phyloP scores from a whole-genome alignment of 2,329 filamentous ascomycete genomes.

The Aaosphaeria pasadenensis region DNA sequence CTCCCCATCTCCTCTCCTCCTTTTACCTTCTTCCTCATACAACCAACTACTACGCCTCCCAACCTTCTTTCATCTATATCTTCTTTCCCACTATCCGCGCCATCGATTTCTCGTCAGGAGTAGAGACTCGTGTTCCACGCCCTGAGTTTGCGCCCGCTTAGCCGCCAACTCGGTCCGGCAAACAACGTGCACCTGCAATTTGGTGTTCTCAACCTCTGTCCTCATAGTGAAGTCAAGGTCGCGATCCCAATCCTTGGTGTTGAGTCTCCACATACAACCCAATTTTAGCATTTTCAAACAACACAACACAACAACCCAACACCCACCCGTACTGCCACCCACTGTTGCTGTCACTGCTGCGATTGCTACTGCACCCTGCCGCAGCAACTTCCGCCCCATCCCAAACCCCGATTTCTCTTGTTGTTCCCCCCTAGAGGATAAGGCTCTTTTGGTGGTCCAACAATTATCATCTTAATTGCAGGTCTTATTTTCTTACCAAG shows the following conservation, averaged over 20 bases:
- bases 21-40: slow-evolving; percentile 12
- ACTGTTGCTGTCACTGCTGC: no score
- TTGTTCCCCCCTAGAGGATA: no score
- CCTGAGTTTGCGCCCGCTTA: slow-evolving; percentile 20
- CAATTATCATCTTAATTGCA: no score
- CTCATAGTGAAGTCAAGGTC: slow-evolving; percentile 19
- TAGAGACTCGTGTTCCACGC: slow-evolving; percentile 26
- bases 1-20: slow-evolving; percentile 5
- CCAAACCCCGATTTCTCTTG: no score
- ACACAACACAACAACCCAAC: no score
- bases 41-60: slow-evolving; percentile 15
- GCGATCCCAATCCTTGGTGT: slow-evolving; percentile 26
- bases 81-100: slow-evolving; percentile 14
- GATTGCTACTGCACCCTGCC: no score
- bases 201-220: slow-evolving; percentile 30
- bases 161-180: slow-evolving; percentile 13
- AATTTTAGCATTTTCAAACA: no score
- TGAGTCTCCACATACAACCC: slow-evolving; percentile 16
- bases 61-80: slow-evolving; percentile 22
- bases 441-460: no score
- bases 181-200: slow-evolving; percentile 24
- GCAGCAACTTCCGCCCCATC: no score
- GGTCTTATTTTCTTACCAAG: no score
- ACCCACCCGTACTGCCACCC: no score
- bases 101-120: slow-evolving; percentile 25